Base-by-base conservation (phyloP, 768 basidiomycete genomes). In the Leccinum subtestaceum region DNA sequence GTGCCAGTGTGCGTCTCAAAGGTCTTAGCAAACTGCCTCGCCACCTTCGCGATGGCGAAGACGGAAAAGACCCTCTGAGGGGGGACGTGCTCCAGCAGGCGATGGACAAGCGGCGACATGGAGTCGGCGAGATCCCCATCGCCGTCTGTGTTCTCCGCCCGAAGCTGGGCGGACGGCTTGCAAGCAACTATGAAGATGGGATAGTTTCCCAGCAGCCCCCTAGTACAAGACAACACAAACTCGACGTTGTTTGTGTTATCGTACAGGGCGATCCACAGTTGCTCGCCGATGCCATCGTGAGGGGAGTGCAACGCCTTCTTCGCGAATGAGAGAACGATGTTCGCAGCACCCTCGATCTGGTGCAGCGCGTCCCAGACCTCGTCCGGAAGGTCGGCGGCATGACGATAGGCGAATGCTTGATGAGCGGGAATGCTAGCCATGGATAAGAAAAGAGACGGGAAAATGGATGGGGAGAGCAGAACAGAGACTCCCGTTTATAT, bases 201-300 rank as follows among this genome's bases (percentile, higher is more conserved):
- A 62, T 89, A 88, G 48, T 72, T 65, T 0, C 81, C 87, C 47
- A 86, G 73, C 17, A 75, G 71, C 1, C 82, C 82, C 21, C 76
- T 71, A 0, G 85, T 87, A 61, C 82, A 82, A 3, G 86, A 80
- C 4, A 88, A 70, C 13, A 91, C 73, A 59, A 85, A 65, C 45
- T 57, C 55, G 57, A 65, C 61, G 4, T 50, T 56, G 10, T 58
- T 57, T 1, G 60, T 1, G 62, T 64, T 23, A 61, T 69, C 63
- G 10, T 57, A 69, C 21, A 68, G 63, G 3, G 60, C 68, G 1
- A 80, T 66, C 77, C 79, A 78, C 7, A 67, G 21, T 2, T 72
- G 70, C 2, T 52, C 25, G 10, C 21, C 12, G 4, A 15, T 31
- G 2, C 6, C 19, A 1, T 3, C 51, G 23, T 47, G 55, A 49